Base-by-base conservation (phyloP, 2,329 filamentous ascomycete species). In the Fusarium pseudograminearum region DNA sequence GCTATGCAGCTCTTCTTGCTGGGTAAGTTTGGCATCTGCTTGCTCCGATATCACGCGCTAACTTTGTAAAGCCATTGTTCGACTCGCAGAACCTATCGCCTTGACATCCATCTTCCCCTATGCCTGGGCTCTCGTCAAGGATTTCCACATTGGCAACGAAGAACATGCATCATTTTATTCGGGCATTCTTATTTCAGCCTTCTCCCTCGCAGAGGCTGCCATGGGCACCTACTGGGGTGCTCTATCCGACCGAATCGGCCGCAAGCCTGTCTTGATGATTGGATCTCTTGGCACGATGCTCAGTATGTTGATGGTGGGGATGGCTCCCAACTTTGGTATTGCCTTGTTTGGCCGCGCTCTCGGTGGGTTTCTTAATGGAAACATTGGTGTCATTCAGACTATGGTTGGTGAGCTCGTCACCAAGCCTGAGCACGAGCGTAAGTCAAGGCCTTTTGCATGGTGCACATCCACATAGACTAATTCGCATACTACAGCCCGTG, bases 81-180 rank as follows among this genome's bases (percentile, higher is more conserved):
- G 94, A 68, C 89, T 98, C 72, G 93, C 94, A 55, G 94, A 98
- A 80, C 94, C 94, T 24, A 95, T 98, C 74, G 94, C 94, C 52
- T 87, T 98, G 69, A 97, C 94, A 3, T 96, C 93, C 76, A 96
- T 97, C 80, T 97, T 95, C 75, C 94, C 94, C 22, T 98, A 97
- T 80, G 93, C 93, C 64, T 97, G 92, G 91, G 87, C 91, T 64
- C 89, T 95, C 72, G 90, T 95, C 71, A 92, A 92, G 80, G 85
- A 89, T 73, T 93, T 93, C 79, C 76, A 92, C 41, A 85, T 94
- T 72, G 92, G 91, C 67, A 86, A 88, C 73, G 87, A 89, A 71
- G 83, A 87, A 80, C 88, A 94, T 88, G 92, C 93, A 65, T 97
- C 90, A 38, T 95, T 93, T 81, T 97, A 97, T 80, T 92, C 94